Base-by-base conservation (phyloP, 1,284 basidiomycete genomes). In the Porodaedalea pini region DNA sequence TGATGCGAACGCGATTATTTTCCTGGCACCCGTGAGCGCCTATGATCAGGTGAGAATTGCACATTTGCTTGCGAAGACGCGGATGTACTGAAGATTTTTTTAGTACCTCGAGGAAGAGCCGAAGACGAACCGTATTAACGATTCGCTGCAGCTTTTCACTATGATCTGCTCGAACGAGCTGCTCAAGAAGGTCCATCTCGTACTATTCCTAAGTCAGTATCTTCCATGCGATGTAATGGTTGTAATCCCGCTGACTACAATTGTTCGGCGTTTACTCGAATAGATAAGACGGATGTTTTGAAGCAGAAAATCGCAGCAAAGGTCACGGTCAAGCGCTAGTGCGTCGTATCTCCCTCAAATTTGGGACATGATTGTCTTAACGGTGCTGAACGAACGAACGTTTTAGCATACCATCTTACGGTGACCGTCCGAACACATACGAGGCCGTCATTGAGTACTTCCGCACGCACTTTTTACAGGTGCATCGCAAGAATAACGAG, bases 101-200 rank as follows among this genome's bases (percentile, higher is more conserved):
- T 54, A 92, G 86, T 91, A 90, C 67, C 75, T 92, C 21, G 89
- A 91, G 66, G 89, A 92, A 72, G 89, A 92, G 67, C 85, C 86
- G 21, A 80, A 83, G 56, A 88, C 84, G 44, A 92, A 92, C 64
- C 77, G 89, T 55, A 90, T 92, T 41, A 89, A 92, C 64, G 89
- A 92, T 67, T 91, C 89, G 0, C 71, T 92, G 21, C 89, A 92
- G 70, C 75, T 92, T 13, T 92, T 91, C 69, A 89, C 88, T 8
- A 81, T 88, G 62, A 90, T 92, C 21, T 91, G 88, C 66, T 85
- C 86, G n/a, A 90, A 90, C 67, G 78, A 79, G 23, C 75, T 92
- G 40, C 74, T 92, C 55, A 90, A 90, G 69, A 83, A 78, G 43
- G 85, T 88, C 23, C 90, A 92, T 67, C 70, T 92, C 10, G 89